Evolutionary conservation across 805 yeast species (phyloP).

Genomic region (Kodamaea jinghongensis): DNA sequence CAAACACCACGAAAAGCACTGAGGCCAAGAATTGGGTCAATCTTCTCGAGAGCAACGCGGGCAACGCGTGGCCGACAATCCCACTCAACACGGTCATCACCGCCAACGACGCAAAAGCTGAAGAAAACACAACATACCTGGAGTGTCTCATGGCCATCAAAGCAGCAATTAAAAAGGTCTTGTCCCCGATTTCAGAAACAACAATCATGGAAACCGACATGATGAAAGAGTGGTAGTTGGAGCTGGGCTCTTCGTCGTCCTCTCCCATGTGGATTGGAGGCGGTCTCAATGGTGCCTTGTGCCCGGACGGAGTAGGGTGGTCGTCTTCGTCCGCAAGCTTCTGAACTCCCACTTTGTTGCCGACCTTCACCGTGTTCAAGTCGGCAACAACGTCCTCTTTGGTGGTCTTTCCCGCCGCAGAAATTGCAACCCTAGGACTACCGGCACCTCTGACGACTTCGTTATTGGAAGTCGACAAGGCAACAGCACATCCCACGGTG

Average conservation of each 20-base stretch:
- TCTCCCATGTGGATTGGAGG: conserved; percentile 14
- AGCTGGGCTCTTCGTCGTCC: conserved; percentile 11
- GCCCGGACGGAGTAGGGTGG: conserved; percentile 24
- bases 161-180: conserved; percentile 94
- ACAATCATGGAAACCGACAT: conserved; percentile 89
- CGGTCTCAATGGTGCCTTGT: conserved; percentile 20
- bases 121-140: conserved; percentile 76
- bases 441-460: neutral
- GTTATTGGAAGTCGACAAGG: neutral
- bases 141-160: conserved; percentile 96
- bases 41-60: conserved; percentile 74
- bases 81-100: conserved; percentile 93
- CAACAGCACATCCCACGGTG: neutral
- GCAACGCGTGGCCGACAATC: conserved; percentile 86
- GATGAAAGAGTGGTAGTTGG: conserved; percentile 53
- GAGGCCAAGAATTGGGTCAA: conserved; percentile 83
- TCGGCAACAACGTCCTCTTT: conserved; percentile 4
- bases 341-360: conserved; percentile 17
- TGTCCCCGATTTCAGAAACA: conserved; percentile 96
- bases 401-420: neutral
- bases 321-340: conserved; percentile 25
- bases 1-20: conserved; percentile 76
- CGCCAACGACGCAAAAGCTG: conserved; percentile 81
- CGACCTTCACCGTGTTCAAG: neutral
- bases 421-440: neutral